Evolutionary conservation across 805 yeast genomes (phyloP).

Genomic region (Yarrowia sp.): DNA sequence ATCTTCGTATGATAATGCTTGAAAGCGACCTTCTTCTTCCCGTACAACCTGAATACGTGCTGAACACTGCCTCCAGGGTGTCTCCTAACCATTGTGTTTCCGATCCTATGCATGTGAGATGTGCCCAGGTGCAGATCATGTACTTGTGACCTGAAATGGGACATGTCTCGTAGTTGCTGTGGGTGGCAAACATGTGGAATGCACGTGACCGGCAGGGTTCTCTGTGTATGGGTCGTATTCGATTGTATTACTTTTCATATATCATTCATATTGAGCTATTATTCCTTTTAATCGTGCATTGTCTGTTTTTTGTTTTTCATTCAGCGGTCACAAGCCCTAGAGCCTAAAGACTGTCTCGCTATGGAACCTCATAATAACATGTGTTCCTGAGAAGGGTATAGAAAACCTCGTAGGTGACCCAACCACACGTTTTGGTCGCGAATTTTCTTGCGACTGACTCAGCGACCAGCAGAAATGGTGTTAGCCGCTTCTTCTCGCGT

Average conservation of each 20-base stretch:
- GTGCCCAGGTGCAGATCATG: background rate
- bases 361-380: background rate
- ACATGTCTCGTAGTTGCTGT: background rate
- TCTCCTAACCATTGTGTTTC: background rate
- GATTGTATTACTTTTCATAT: background rate
- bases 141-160: background rate
- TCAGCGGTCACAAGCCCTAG: background rate
- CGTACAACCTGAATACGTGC: background rate
- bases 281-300: background rate
- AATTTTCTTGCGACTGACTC: too few relatives aligned
- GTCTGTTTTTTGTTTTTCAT: background rate
- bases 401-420: too few relatives aligned
- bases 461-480: too few relatives aligned
- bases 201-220: background rate
- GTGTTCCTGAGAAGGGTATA: too few relatives aligned
- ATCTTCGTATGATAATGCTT: too few relatives aligned
- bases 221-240: background rate
- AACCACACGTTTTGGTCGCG: too few relatives aligned
- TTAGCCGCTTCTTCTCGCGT: too few relatives aligned
- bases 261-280: background rate
- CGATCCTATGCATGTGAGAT: background rate
- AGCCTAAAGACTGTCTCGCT: background rate
- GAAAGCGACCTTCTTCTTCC: too few relatives aligned
- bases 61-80: background rate
- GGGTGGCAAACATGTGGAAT: background rate